Percentiles rank a stretch among this genome's conserved stretches.
Conservation (phyloP, 148 eudicot species). For the Beta vulgaris region DNA sequence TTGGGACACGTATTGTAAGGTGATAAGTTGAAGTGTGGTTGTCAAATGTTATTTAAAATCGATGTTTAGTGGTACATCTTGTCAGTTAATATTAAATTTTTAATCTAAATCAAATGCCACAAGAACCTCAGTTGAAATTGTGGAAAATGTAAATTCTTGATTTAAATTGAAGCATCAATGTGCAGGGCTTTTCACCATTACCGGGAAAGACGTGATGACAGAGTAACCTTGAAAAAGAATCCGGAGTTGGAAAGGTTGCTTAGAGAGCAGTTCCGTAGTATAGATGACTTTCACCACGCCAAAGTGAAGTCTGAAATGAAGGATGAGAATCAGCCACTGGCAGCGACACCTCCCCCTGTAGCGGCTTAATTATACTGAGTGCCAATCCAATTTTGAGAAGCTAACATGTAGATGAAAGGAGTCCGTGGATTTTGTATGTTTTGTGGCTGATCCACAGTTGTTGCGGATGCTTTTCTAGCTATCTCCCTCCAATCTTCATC, state of each 20-base stretch:
- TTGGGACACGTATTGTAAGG: too few relatives aligned
- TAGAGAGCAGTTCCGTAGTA: constrained; percentile 50
- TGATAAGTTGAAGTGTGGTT: too few relatives aligned
- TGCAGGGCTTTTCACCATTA: constrained; percentile 91
- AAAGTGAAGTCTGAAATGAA: constrained; percentile 37
- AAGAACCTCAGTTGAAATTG: not conserved
- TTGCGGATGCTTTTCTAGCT: constrained; percentile 16
- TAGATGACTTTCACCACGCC: constrained; percentile 66
- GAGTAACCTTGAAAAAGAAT: constrained; percentile 52
- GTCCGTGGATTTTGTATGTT: constrained; percentile 19
- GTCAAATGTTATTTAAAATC: too few relatives aligned
- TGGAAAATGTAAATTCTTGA: not conserved
- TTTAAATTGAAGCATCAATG: not conserved
- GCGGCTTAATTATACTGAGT: not conserved
- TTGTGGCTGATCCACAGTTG: constrained; percentile 14
- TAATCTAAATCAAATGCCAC: not conserved
- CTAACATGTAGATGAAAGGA: constrained; percentile 22
- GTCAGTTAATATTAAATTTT: not conserved
- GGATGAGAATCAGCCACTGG: constrained; percentile 20
- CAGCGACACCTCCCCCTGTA: constrained; percentile 9
- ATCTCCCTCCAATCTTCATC: not conserved
- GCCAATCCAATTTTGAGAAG: constrained; percentile 23
- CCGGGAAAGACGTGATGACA: constrained; percentile 41
- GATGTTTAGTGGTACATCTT: not conserved
- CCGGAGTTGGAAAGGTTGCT: constrained; percentile 64